These are phyloP conservation scores for Papilionanthe hybrid DNA, from an alignment of 116 monocot species.

Conservation along the genomic window DNA sequence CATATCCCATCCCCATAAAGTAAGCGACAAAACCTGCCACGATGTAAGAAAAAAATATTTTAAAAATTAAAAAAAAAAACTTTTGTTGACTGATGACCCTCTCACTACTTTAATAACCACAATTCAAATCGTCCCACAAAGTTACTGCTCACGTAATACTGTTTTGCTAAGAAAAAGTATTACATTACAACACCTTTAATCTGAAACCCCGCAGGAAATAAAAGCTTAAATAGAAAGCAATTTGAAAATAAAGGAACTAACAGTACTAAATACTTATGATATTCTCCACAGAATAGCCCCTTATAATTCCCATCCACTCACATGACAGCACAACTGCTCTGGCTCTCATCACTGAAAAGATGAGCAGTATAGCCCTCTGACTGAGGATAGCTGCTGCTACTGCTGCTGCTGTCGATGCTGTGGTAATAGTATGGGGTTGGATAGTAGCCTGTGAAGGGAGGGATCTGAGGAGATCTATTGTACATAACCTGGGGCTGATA, in stretches of 20 bases:
- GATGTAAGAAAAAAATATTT: too few species aligned
- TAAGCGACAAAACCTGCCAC: too few species aligned
- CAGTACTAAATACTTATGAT: neutral
- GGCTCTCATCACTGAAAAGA: constrained; percentile 38
- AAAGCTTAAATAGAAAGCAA: neutral
- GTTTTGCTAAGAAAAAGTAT: too few species aligned
- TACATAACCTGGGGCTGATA: constrained; percentile 48
- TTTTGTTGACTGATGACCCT: too few species aligned
- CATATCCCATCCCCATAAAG: too few species aligned
- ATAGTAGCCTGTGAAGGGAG: constrained; percentile 36
- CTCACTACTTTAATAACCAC: too few species aligned
- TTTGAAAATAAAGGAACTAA: neutral
- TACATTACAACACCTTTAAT: too few species aligned
- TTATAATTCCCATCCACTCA: constrained; percentile 4
- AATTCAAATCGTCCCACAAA: too few species aligned
- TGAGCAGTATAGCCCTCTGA: constrained; percentile 11
- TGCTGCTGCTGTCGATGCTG: neutral
- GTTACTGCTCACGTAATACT: too few species aligned
- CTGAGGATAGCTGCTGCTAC: neutral
- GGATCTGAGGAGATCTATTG: constrained; percentile 31
- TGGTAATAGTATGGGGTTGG: constrained; percentile 19
- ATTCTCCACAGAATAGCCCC: neutral
- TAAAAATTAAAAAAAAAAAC: too few species aligned
- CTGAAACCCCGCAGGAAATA: neutral
- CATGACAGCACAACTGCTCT: constrained; percentile 33